Base-by-base conservation (phyloP, 306 rosid genomes). In the Comarum palustre region DNA sequence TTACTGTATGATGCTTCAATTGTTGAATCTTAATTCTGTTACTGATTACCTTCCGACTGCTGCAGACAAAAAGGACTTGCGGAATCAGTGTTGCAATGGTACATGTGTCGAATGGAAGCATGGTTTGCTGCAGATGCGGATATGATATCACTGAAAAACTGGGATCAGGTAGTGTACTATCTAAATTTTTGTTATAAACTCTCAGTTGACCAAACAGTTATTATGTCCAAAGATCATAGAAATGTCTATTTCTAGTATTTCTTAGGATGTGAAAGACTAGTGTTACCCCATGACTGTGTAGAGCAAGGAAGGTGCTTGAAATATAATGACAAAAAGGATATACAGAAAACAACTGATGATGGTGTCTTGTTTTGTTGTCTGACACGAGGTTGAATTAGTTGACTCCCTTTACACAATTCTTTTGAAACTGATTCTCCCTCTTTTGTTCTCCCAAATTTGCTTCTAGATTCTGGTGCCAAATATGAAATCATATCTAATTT, bases 121-220 rank as follows among this genome's bases (percentile, higher is more conserved):
- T 90, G 96, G 96, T 90, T 90, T 86, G 92, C 92, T 70, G 92
- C 96, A 34, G 92, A 90, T 77, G 92, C 90, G 14, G 92, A 90
- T 79, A 87, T 86, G 86, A 90, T 90, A 79, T 90, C 92, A 17
- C 81, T 90, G 32, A 65, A 90, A 76, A 85, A 75, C 73, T 90
- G 96, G 96, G 96, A 90, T 76, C 96, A 90, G 92, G 96, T 81
- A 87, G 90, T 85, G 29, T 14, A 54, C 42, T 54, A 39, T 8
- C 48, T 52, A 34, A 51, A 36, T 45, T 50, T n/a, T 68, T 16
- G 25, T 47, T 8, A 17, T 46, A 31, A 10, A 15, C 4, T 50
- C 46, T 34, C 22, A 31, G 19, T 36, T 32, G 31, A 41, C 46
- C 50, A 3, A 50, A n/a, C 13, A 69, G 36, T 8, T 52, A 3